Conservation (phyloP, 345 rosid genomes). For the Pugionium dolabratum region DNA sequence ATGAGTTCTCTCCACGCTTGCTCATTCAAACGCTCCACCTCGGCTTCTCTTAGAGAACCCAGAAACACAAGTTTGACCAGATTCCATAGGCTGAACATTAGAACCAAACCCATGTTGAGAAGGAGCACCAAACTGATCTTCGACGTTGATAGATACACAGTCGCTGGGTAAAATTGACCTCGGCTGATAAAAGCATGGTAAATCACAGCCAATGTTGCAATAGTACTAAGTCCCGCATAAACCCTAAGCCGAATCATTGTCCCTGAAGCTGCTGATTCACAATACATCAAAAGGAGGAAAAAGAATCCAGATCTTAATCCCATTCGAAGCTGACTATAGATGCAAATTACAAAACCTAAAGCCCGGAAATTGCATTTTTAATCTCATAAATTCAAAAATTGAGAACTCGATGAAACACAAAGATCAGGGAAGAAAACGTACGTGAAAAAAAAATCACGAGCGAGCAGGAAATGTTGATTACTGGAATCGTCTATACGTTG, state of each 20-base stretch:
- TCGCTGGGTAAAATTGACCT: slow-evolving; percentile 90
- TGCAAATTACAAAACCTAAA: not conserved
- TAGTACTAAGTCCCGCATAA: slow-evolving; percentile 65
- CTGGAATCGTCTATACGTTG: not conserved
- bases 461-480: slow-evolving; percentile 1
- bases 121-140: slow-evolving; percentile 82
- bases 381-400: not conserved
- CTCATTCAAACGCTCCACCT: slow-evolving; percentile 88
- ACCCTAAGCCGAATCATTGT: slow-evolving; percentile 78
- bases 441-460: slow-evolving; percentile 12
- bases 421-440: slow-evolving; percentile 13
- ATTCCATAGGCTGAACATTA: slow-evolving; percentile 86
- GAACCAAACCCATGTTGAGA: slow-evolving; percentile 84
- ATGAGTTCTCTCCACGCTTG: slow-evolving; percentile 95
- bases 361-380: not conserved
- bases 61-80: slow-evolving; percentile 71
- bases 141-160: slow-evolving; percentile 80
- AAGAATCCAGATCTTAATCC: not conserved
- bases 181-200: slow-evolving; percentile 88
- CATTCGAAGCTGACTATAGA: not conserved
- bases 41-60: slow-evolving; percentile 91
- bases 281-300: slow-evolving; percentile 1
- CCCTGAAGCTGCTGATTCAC: slow-evolving; percentile 40
- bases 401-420: not conserved
- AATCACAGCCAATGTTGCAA: slow-evolving; percentile 60